Conservation (phyloP, 1,139 yeast genomes). For the Kluyveromyces sp. region DNA sequence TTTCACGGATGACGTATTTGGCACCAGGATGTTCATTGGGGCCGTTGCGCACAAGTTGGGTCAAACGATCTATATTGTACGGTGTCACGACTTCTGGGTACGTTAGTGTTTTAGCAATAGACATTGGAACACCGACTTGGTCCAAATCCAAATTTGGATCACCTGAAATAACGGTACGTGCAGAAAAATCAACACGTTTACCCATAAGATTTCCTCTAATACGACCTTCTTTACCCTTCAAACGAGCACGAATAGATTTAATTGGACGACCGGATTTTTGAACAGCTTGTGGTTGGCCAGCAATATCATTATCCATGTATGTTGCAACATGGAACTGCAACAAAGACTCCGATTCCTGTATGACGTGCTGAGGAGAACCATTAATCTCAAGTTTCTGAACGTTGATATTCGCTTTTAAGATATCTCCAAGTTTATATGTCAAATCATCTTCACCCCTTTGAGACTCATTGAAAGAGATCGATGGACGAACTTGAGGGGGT, state of each 20-base stretch:
- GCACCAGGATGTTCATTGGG: constrained; percentile 99
- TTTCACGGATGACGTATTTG: constrained; percentile 93
- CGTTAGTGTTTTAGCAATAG: constrained; percentile 90
- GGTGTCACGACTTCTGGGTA: constrained; percentile 98
- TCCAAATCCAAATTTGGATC: constrained; percentile 96
- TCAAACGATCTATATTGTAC: constrained; percentile 85
- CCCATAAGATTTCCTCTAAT: constrained; percentile 98
- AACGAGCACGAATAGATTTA: constrained; percentile 94
- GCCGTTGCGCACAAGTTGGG: constrained; percentile 92
- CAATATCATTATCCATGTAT: constrained; percentile 98
- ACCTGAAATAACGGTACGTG: constrained; percentile 98
- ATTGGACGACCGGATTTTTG: constrained; percentile 99
- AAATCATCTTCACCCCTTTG: constrained; percentile 99
- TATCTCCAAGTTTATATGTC: constrained; percentile 95
- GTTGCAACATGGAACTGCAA: constrained; percentile 99
- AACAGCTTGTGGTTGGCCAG: constrained; percentile 99
- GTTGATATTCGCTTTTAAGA: constrained; percentile 89
- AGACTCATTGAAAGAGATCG: constrained; percentile 96
- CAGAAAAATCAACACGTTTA: constrained; percentile 98
- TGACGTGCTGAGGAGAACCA: constrained; percentile 98
- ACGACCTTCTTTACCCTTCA: constrained; percentile 99
- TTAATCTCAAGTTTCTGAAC: constrained; percentile 95
- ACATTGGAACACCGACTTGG: constrained; percentile 97
- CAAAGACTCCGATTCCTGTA: constrained; percentile 91
- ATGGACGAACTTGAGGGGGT: constrained; percentile 98